A percentile compares a stretch with the other conserved stretches of the same genome.
Conservation (phyloP, 768 basidiomycete species). For the Lactarius sanguifluus region DNA sequence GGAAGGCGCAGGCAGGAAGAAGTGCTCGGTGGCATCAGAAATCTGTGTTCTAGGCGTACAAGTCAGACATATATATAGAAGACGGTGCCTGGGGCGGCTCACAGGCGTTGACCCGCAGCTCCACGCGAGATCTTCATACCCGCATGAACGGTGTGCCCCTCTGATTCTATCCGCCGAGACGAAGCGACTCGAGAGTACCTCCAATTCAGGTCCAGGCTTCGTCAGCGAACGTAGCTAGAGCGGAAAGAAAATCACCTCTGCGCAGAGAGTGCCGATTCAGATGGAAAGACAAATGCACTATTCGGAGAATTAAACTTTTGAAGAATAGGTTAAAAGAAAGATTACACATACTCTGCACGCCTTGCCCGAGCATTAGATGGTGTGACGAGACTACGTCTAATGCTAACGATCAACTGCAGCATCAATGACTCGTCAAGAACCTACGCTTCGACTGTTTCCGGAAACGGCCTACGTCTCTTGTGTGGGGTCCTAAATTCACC, state of each 20-base stretch:
- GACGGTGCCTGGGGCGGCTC: not conserved
- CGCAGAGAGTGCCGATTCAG: not conserved
- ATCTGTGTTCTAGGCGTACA: constrained; percentile 5
- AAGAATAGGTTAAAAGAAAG: not conserved
- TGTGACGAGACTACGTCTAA: constrained; percentile 3
- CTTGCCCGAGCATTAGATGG: not conserved
- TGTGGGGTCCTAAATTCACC: constrained; percentile 12
- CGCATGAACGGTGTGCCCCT: constrained; percentile 12
- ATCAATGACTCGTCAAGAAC: not conserved
- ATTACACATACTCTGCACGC: not conserved
- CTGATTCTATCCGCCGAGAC: constrained; percentile 14
- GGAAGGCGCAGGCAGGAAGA: constrained; percentile 16
- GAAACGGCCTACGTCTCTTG: constrained; percentile 17
- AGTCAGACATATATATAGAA: not conserved
- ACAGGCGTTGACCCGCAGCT: constrained; percentile 14
- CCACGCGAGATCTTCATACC: constrained; percentile 17
- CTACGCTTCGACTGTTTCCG: constrained; percentile 1
- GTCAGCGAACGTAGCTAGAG: not conserved
- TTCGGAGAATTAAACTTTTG: not conserved
- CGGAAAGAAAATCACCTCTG: constrained; percentile 4
- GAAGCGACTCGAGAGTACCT: constrained; percentile 1
- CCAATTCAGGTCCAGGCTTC: not conserved
- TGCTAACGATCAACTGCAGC: not conserved
- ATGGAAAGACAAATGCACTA: constrained; percentile 7
- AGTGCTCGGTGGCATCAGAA: constrained; percentile 4